Base-by-base conservation (phyloP, 2,329 filamentous ascomycete species). In the Stachybotrys elegans region DNA sequence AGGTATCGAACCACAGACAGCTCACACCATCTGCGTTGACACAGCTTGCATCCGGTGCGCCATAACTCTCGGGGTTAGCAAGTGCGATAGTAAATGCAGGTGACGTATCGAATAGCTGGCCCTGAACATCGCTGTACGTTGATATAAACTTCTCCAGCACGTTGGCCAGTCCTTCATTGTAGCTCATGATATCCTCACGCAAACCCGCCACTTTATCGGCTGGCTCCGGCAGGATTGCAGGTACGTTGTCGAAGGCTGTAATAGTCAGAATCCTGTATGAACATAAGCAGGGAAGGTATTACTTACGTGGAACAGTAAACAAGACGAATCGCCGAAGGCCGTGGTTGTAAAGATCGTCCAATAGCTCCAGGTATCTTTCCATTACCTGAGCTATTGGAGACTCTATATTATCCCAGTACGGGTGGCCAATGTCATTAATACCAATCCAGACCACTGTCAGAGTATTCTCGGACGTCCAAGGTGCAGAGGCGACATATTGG, bases 401-500 rank as follows among this genome's bases (percentile, higher is more conserved):
- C 3, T 35, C 45, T 0, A 43, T 43, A 36, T 43, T 47, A 9
- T 49, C 47, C 52, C 51, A 54, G 21, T 50, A 54, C 0, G 52
- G 42, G 23, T 54, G 49, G 0, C 52, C 52, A 14, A 54, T 45
- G 21, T 54, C 52, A 21, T 54, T 54, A 14, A 54, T 54, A 1
- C 52, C 52, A 5, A 53, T 51, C 52, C 52, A 54, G 19, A 54
- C 47, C 5, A 46, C 47, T 5, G 52, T 44, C 7, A 54, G 38
- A 0, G 46, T 44, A 1, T 54, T 35, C 22, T 40, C 8, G 5
- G 38, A n/a, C n/a, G 22, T 40, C 38, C 38, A 40, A 22, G 38
- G 19, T 0, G 20, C 19, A 11, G 19, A 38, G 2, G 49, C 44
- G 11, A 52, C 39, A 21, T 54, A 52, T 34, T 52, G 38, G 13